These are phyloP conservation scores for Phylloporus scabripes DNA, from an alignment of 768 basidiomycete genomes.

Conservation along the genomic window DNA sequence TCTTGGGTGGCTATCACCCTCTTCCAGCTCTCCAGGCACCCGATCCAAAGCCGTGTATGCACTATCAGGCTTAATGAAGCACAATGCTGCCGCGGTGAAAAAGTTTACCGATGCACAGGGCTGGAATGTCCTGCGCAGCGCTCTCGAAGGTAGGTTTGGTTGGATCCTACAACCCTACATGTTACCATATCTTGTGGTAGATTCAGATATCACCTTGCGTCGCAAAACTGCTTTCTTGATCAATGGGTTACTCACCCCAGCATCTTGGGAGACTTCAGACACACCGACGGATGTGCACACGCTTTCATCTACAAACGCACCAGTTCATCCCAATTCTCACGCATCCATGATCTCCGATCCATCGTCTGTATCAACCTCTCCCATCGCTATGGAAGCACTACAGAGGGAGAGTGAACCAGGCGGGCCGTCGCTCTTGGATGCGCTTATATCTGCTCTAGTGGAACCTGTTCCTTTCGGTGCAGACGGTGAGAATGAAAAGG, in stretches of 20 bases:
- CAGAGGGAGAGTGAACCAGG: conserved; percentile 27
- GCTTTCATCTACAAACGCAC: conserved; percentile 23
- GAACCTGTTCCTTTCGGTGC: conserved; percentile 57
- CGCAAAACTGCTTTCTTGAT: conserved; percentile 78
- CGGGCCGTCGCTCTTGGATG: conserved; percentile 37
- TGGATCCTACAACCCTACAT: background rate
- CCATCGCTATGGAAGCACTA: conserved; percentile 46
- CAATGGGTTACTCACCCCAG: conserved; percentile 60
- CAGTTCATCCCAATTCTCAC: conserved; percentile 71
- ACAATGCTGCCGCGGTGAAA: conserved; percentile 62
- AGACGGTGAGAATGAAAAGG: conserved; percentile 61
- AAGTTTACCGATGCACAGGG: conserved; percentile 49
- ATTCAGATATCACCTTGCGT: conserved; percentile 72
- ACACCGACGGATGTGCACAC: conserved; percentile 15
- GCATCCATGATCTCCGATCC: conserved; percentile 57
- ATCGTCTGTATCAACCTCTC: conserved; percentile 44
- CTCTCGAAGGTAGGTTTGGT: conserved; percentile 51
- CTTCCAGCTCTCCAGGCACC: conserved; percentile 45
- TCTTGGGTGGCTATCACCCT: conserved; percentile 54
- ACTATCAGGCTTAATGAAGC: conserved; percentile 73
- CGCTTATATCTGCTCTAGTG: conserved; percentile 47
- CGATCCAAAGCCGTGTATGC: conserved; percentile 82
- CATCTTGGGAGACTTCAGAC: conserved; percentile 10
- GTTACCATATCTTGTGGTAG: conserved; percentile 33
- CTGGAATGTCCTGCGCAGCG: conserved; percentile 55